A percentile compares a stretch with the other conserved stretches of the same genome.
Conservation (phyloP, 2,329 filamentous ascomycete species). For the Spiromastix sp. region DNA sequence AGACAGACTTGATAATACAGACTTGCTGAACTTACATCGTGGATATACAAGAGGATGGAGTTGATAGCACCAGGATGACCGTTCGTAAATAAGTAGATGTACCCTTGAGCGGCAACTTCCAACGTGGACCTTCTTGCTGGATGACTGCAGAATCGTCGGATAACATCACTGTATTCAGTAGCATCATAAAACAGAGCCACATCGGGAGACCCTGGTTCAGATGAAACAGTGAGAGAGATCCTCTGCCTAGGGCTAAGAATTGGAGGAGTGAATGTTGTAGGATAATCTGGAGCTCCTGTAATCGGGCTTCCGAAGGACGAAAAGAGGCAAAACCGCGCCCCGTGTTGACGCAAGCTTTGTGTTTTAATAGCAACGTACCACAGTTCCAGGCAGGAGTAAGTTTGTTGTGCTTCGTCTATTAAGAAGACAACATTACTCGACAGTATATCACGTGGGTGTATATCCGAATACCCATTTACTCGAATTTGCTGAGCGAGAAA, state of each 20-base stretch:
- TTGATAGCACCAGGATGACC: slow-evolving; percentile 9
- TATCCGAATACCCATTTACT: too few species aligned
- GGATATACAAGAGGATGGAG: slow-evolving; percentile 2
- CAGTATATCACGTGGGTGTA: too few species aligned
- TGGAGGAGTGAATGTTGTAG: not conserved
- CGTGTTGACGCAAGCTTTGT: not conserved
- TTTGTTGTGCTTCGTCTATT: too few species aligned
- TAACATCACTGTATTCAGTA: slow-evolving; percentile 2
- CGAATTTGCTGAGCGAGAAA: too few species aligned
- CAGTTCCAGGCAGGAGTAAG: too few species aligned
- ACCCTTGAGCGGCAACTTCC: not conserved
- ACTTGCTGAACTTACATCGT: slow-evolving; percentile 2
- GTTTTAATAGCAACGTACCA: not conserved
- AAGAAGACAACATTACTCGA: too few species aligned
- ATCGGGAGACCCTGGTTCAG: not conserved
- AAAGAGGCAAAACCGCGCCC: not conserved
- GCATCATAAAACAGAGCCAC: slow-evolving; percentile 1
- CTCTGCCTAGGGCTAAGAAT: not conserved
- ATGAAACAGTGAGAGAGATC: not conserved
- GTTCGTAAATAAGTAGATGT: not conserved
- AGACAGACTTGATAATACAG: not conserved
- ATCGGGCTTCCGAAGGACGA: not conserved
- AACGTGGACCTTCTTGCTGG: not conserved
- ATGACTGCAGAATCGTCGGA: not conserved
- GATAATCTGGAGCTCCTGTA: too few species aligned